phyloP scores from a whole-genome alignment of 768 basidiomycete genomes.

The Agrocybe pediades region DNA sequence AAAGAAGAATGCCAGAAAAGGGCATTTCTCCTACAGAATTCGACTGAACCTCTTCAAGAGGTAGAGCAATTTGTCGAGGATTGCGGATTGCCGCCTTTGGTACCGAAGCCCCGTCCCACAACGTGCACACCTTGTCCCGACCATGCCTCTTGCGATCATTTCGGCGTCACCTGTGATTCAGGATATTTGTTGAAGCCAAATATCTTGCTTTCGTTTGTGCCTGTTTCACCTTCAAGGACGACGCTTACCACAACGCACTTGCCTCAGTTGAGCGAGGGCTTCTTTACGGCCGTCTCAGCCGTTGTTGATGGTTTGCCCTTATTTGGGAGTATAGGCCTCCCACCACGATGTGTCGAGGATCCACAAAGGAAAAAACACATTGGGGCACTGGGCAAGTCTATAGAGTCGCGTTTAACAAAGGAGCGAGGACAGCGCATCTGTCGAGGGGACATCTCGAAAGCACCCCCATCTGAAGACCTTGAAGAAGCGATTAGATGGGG shows the following conservation, averaged over 20 bases:
- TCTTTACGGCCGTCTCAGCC: slow-evolving; percentile 41
- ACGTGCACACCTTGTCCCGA: slow-evolving; percentile 74
- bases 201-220: slow-evolving; percentile 54
- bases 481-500: slow-evolving; percentile 79
- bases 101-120: slow-evolving; percentile 60
- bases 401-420: slow-evolving; percentile 64
- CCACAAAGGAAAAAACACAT: slow-evolving; percentile 74
- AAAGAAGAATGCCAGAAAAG: slow-evolving; percentile 58
- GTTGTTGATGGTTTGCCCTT: slow-evolving; percentile 71
- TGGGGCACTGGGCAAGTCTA: slow-evolving; percentile 70
- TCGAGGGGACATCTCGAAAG: slow-evolving; percentile 42
- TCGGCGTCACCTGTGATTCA: slow-evolving; percentile 63
- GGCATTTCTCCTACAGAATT: slow-evolving; percentile 37
- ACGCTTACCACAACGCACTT: slow-evolving; percentile 42
- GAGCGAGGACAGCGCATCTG: slow-evolving; percentile 70
- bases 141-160: slow-evolving; percentile 62
- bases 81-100: slow-evolving; percentile 56
- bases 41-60: slow-evolving; percentile 20
- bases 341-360: slow-evolving; percentile 78
- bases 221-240: slow-evolving; percentile 36
- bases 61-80: slow-evolving; percentile 35
- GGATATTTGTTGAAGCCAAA: slow-evolving; percentile 70
- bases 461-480: slow-evolving; percentile 47
- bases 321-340: slow-evolving; percentile 75
- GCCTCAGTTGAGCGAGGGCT: slow-evolving; percentile 24